These are phyloP conservation scores for Fusarium sp. DNA, from an alignment of 2,329 filamentous ascomycete species.

Conservation along the genomic window DNA sequence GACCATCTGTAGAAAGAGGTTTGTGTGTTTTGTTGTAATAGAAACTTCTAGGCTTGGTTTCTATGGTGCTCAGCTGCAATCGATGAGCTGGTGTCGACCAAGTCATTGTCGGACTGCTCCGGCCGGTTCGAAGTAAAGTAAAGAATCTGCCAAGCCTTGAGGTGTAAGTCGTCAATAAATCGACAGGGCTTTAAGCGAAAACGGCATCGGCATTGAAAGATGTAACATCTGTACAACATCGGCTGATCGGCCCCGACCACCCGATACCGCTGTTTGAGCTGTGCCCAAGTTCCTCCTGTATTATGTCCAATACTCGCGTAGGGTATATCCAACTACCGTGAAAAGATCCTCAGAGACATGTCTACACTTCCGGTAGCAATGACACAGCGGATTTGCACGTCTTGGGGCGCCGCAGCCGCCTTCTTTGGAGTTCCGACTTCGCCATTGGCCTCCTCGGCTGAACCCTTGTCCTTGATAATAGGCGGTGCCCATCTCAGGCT, in stretches of 20 bases:
- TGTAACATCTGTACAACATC: not conserved
- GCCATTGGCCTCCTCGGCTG: conserved; percentile 36
- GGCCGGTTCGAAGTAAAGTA: conserved; percentile 23
- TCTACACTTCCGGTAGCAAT: conserved; percentile 87
- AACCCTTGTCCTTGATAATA: conserved; percentile 45
- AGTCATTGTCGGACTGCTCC: conserved; percentile 1
- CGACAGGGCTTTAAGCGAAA: conserved; percentile 1
- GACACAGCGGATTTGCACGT: conserved; percentile 83
- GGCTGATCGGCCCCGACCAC: not conserved
- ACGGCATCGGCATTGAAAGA: conserved; percentile 3
- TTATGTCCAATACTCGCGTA: conserved; percentile 34
- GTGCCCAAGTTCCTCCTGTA: conserved; percentile 13
- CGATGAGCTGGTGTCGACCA: conserved; percentile 4
- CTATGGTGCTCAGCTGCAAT: not conserved
- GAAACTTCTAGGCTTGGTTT: conserved; percentile 22
- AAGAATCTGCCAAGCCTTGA: conserved; percentile 16
- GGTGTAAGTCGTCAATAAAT: not conserved
- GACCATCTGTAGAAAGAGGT: conserved; percentile 38
- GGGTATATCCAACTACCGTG: conserved; percentile 54
- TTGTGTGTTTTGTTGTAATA: conserved; percentile 40
- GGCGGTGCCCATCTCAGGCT: conserved; percentile 88
- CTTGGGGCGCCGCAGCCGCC: conserved; percentile 48
- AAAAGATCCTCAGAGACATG: conserved; percentile 78
- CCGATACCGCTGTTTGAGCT: conserved; percentile 1
- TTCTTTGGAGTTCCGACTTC: conserved; percentile 45